Evolutionary conservation across 192 early-diverging fungal genomes (phyloP), one percentile per base, ranked within the genome.

Genomic region (Linnemannia exigua): DNA sequence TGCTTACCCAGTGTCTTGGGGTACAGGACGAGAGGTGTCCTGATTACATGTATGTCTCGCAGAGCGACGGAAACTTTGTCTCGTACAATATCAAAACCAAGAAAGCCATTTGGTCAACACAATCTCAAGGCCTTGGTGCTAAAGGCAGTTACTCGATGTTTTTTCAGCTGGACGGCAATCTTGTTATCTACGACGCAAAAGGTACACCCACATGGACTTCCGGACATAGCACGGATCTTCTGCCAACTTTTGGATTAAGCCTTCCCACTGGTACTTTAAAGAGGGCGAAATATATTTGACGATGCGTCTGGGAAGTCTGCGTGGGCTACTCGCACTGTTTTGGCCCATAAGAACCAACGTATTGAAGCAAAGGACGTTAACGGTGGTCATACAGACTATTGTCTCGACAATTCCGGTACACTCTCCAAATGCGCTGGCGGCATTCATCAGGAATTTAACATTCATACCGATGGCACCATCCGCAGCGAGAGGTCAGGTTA

Each of bases 31-130:
- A 44, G 41, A 44, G 41, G 41, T 44, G 9, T 44, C 76, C 76
- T 15, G 17, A 76, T 44, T 70, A 51, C 33, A 35, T 77, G 19
- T 77, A 77, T 51, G 76, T 46, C 31, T 22, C 70, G 76, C 67
- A 77, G n/a, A 77, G 76, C 48, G 76, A 77, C 37, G 76, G 76
- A 11, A 77, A 77, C 76, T 77, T 77, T 77, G 76, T 77, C 33
- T 25, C 31, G 3, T 77, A 77, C 76, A 54, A 77, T 70, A 25
- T 25, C 47, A 69, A 50, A 5, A 77, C 67, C 47, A 28, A 66
- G 5, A 33, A 68, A 20, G 67, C 46, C 16, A 35, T 70, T 77
- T 77, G 44, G 47, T 51, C 25, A 5, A 77, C 76, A 77, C 6
- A 19, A 16, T 77, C 76, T 70, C 15, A 28, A 20, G 76, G 76